phyloP scores from a whole-genome alignment of 2,329 filamentous ascomycete genomes.

The Aspergillus arachidicola region DNA sequence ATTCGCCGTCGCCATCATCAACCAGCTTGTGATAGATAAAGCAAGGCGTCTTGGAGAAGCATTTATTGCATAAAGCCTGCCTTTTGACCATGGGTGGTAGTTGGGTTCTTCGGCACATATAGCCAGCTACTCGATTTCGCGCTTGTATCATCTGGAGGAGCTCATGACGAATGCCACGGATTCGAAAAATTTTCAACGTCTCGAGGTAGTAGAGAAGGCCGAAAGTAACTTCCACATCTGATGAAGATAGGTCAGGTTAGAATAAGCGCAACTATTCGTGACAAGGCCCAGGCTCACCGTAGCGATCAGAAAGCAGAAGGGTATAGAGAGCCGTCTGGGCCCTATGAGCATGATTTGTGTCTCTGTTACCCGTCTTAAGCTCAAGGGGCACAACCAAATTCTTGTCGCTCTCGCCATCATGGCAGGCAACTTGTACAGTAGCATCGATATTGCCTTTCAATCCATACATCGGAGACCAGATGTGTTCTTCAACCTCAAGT shows the following conservation, averaged over 20 bases:
- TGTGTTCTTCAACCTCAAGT: slow-evolving; percentile 93
- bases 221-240: slow-evolving; percentile 83
- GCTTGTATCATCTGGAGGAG: slow-evolving; percentile 96
- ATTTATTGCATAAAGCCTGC: slow-evolving; percentile 78
- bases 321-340: slow-evolving; percentile 96
- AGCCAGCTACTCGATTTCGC: slow-evolving; percentile 84
- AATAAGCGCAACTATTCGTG: not conserved
- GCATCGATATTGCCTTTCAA: slow-evolving; percentile 98
- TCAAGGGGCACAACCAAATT: slow-evolving; percentile 89
- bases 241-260: slow-evolving; percentile 16
- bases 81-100: slow-evolving; percentile 85
- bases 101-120: slow-evolving; percentile 77
- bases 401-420: slow-evolving; percentile 66
- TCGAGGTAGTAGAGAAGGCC: slow-evolving; percentile 96
- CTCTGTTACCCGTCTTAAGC: slow-evolving; percentile 85
- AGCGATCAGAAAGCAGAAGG: slow-evolving; percentile 86
- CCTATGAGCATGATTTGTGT: slow-evolving; percentile 77
- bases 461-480: slow-evolving; percentile 98
- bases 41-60: slow-evolving; percentile 87
- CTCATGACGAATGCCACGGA: slow-evolving; percentile 83
- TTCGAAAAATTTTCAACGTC: slow-evolving; percentile 79
- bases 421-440: slow-evolving; percentile 84
- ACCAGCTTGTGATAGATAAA: slow-evolving; percentile 92
- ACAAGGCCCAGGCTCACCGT: slow-evolving; percentile 53
- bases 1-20: slow-evolving; percentile 79